These are phyloP conservation scores for Paraglomus brasilianum DNA, from an alignment of 192 early-diverging fungal genomes.

Conservation along the genomic window DNA sequence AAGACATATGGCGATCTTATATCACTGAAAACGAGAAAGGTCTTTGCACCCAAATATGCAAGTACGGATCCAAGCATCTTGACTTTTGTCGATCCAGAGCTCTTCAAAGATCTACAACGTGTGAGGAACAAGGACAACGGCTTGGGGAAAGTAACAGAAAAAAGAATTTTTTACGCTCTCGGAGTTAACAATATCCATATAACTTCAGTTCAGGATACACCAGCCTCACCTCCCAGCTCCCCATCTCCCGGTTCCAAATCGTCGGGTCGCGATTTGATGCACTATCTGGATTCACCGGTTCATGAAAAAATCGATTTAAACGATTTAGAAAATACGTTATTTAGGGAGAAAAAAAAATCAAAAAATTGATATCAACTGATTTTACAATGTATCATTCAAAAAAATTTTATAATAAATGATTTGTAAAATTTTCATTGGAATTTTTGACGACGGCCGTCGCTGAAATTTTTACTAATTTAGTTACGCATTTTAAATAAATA, in stretches of 20 bases:
- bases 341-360: not conserved
- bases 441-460: too few species aligned
- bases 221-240: too few species aligned
- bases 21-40: conserved; percentile 53
- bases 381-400: conserved; percentile 16
- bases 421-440: too few species aligned
- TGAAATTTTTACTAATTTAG: too few species aligned
- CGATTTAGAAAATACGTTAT: not conserved
- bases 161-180: too few species aligned
- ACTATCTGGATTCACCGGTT: too few species aligned
- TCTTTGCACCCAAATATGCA: conserved; percentile 67
- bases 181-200: too few species aligned
- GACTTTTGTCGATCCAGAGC: conserved; percentile 81
- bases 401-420: conserved; percentile 17
- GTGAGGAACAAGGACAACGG: conserved; percentile 32
- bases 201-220: too few species aligned
- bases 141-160: not conserved
- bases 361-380: conserved; percentile 18
- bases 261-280: too few species aligned
- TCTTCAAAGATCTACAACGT: conserved; percentile 73
- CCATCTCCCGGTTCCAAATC: too few species aligned
- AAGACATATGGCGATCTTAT: conserved; percentile 56
- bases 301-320: conserved; percentile 9
- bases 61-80: conserved; percentile 62
- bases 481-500: too few species aligned